Evolutionary conservation across 768 basidiomycete genomes (phyloP).

Genomic region (Cyclocybe cylindracea): DNA sequence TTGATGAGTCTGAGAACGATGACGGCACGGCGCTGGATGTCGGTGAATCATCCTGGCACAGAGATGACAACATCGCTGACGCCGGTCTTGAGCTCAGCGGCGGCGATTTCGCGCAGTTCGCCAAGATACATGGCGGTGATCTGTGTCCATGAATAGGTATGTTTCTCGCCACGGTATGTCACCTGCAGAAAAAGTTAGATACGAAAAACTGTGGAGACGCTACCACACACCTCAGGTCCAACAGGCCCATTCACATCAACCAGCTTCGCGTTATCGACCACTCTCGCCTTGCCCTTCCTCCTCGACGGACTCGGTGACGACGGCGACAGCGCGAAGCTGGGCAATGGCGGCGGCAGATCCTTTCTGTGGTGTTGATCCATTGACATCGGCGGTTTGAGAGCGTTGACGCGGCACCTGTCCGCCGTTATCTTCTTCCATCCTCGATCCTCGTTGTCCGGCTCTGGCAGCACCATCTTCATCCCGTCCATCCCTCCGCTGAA

Average conservation of each 20-base stretch:
- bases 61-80: slow-evolving; percentile 95
- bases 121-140: slow-evolving; percentile 89
- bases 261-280: slow-evolving; percentile 61
- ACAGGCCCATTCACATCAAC: slow-evolving; percentile 83
- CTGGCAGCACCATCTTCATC: too few relatives aligned
- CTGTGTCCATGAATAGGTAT: slow-evolving; percentile 85
- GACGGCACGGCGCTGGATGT: slow-evolving; percentile 87
- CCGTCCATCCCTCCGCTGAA: too few relatives aligned
- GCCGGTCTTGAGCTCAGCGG: slow-evolving; percentile 80
- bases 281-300: slow-evolving; percentile 19
- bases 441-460: too few relatives aligned
- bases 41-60: slow-evolving; percentile 96
- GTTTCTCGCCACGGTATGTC: slow-evolving; percentile 80
- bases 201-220: neutral
- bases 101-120: slow-evolving; percentile 86
- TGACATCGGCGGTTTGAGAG: neutral
- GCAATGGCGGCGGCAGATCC: too few relatives aligned
- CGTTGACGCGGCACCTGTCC: neutral
- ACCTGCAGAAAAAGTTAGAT: slow-evolving; percentile 55
- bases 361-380: neutral
- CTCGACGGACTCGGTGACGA: neutral
- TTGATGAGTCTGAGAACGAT: slow-evolving; percentile 93
- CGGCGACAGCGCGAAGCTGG: too few relatives aligned
- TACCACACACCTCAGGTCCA: slow-evolving; percentile 74
- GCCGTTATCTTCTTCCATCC: slow-evolving; percentile 10